Conservation (phyloP, 352 stramenopile species). For the Saprolegnia parasitica region DNA sequence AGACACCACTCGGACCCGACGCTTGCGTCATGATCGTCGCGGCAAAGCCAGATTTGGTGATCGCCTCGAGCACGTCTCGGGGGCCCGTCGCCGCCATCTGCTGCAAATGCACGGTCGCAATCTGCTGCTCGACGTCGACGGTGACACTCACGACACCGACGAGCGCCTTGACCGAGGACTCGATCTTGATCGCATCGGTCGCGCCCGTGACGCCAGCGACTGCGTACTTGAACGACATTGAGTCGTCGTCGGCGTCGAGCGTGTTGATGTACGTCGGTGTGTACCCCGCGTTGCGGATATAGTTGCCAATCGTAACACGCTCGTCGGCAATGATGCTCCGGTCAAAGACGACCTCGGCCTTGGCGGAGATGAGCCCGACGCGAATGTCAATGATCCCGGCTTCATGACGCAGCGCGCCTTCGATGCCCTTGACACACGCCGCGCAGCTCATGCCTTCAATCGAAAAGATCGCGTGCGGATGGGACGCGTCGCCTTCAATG, state of each 20-base stretch:
- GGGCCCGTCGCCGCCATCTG: constrained; percentile 70
- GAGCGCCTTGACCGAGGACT: constrained; percentile 55
- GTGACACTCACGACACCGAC: constrained; percentile 65
- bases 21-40: constrained; percentile 50
- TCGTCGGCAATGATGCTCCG: constrained; percentile 59
- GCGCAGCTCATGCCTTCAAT: constrained; percentile 85
- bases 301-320: constrained; percentile 41
- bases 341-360: constrained; percentile 80
- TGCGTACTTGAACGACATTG: constrained; percentile 73
- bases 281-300: constrained; percentile 76
- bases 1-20: constrained; percentile 58
- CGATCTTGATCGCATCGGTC: constrained; percentile 61
- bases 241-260: constrained; percentile 73
- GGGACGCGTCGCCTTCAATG: constrained; percentile 26
- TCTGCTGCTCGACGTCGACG: constrained; percentile 46
- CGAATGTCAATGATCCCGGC: constrained; percentile 68
- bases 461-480: constrained; percentile 75
- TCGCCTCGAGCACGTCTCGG: constrained; percentile 64
- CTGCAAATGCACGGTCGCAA: constrained; percentile 57
- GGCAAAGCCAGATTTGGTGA: constrained; percentile 56
- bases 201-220: constrained; percentile 64
- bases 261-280: constrained; percentile 69
- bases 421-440: constrained; percentile 82
- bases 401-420: constrained; percentile 62
- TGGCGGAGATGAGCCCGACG: constrained; percentile 81